A percentile compares a stretch with the other conserved stretches of the same genome.
Conservation (phyloP, 192 early-diverging fungal genomes). For the Coemansia sp. region DNA sequence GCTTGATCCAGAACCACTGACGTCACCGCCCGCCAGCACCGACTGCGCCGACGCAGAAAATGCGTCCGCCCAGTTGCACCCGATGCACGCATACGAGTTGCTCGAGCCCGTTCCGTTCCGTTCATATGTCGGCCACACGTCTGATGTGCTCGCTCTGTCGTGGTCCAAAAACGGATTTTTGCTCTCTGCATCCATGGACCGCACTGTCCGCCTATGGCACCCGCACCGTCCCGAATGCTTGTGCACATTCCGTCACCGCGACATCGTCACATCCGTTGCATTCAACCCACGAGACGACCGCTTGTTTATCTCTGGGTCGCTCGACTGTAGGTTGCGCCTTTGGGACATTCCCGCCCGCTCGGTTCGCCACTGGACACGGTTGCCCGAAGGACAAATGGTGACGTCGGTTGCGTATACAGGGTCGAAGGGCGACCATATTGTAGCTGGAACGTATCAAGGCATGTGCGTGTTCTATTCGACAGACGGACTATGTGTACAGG, state of each 20-base stretch:
- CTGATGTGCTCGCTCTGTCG: slow-evolving; percentile 68
- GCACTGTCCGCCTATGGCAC: slow-evolving; percentile 86
- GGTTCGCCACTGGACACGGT: slow-evolving; percentile 74
- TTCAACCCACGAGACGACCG: slow-evolving; percentile 86
- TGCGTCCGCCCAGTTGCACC: slow-evolving; percentile 25
- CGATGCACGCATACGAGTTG: slow-evolving; percentile 55
- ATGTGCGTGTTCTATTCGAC: slow-evolving; percentile 83
- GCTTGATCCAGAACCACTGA: neutral
- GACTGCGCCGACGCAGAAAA: neutral
- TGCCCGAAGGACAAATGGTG: slow-evolving; percentile 67
- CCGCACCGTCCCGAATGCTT: slow-evolving; percentile 68
- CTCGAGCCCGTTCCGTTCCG: slow-evolving; percentile 69
- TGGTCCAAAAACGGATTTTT: slow-evolving; percentile 82
- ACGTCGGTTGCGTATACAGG: slow-evolving; percentile 78
- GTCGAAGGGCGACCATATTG: slow-evolving; percentile 64
- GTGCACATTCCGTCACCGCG: slow-evolving; percentile 75
- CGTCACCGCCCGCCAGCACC: neutral
- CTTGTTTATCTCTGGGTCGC: slow-evolving; percentile 75
- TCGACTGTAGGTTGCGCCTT: slow-evolving; percentile 75
- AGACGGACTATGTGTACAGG: slow-evolving; percentile 75
- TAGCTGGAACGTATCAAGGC: slow-evolving; percentile 76
- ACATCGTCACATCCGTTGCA: slow-evolving; percentile 73
- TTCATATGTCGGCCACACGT: slow-evolving; percentile 72
- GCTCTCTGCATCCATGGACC: slow-evolving; percentile 78
- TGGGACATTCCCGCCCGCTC: slow-evolving; percentile 82